These are phyloP conservation scores for Iris pallida DNA, from an alignment of 116 monocot species.

Conservation along the genomic window DNA sequence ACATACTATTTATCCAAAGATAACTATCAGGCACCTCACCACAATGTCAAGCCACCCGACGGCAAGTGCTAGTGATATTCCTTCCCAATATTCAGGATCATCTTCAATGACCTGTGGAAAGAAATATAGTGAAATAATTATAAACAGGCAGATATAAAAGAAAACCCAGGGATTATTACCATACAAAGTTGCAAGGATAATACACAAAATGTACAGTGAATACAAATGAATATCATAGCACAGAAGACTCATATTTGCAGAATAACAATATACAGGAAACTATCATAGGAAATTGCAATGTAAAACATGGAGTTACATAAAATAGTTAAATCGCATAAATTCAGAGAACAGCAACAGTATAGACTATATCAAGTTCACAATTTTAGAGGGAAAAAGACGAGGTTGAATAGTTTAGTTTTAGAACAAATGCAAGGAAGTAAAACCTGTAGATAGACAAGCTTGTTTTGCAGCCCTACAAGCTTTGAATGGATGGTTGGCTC, in stretches of 20 bases:
- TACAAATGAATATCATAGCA: too few relatives aligned
- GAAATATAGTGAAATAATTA: neutral
- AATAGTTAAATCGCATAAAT: too few relatives aligned
- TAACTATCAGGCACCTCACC: constrained; percentile 29
- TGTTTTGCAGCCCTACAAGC: constrained; percentile 64
- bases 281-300: too few relatives aligned
- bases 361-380: neutral
- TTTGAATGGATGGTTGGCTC: constrained; percentile 48
- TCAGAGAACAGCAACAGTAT: too few relatives aligned
- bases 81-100: constrained; percentile 93
- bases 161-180: too few relatives aligned
- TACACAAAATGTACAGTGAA: too few relatives aligned
- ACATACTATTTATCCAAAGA: neutral
- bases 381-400: neutral
- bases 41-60: constrained; percentile 97
- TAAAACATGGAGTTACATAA: too few relatives aligned
- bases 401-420: neutral
- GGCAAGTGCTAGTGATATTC: constrained; percentile 70
- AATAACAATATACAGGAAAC: too few relatives aligned
- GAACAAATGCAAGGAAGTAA: neutral
- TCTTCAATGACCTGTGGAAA: constrained; percentile 71
- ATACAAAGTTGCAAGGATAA: too few relatives aligned
- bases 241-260: too few relatives aligned
- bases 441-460: constrained; percentile 76
- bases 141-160: neutral